A percentile compares a stretch with the other conserved stretches of the same genome.
These are phyloP conservation scores for Saturnispora sekii DNA, from an alignment of 805 yeast species.

Conservation along the genomic window DNA sequence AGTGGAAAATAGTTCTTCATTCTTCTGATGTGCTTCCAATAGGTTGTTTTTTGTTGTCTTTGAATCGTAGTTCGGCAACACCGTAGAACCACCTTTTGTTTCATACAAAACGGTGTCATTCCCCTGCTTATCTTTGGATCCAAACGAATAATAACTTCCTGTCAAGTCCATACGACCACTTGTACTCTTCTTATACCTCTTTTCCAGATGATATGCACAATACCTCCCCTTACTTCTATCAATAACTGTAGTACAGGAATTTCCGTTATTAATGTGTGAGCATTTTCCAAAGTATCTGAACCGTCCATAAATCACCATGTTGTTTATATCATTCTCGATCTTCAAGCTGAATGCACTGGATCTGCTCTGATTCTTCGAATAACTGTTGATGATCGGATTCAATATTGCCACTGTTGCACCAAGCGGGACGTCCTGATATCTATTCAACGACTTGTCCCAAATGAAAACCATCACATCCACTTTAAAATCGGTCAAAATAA, in stretches of 20 bases:
- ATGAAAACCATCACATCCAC: slow-evolving; percentile 46
- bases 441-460: slow-evolving; percentile 57
- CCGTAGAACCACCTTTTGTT: slow-evolving; percentile 10
- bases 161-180: slow-evolving; percentile 72
- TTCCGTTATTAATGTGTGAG: slow-evolving; percentile 37
- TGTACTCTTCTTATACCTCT: slow-evolving; percentile 39
- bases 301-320: slow-evolving; percentile 65
- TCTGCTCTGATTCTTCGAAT: slow-evolving; percentile 1
- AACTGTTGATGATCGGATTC: slow-evolving; percentile 56
- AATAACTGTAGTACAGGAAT: slow-evolving; percentile 50
- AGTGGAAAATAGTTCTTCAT: slow-evolving; percentile 28
- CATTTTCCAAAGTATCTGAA: slow-evolving; percentile 64
- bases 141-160: slow-evolving; percentile 44
- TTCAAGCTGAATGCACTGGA: slow-evolving; percentile 39
- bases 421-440: slow-evolving; percentile 60
- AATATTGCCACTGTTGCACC: slow-evolving; percentile 70
- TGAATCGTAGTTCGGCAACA: slow-evolving; percentile 10
- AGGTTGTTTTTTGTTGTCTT: slow-evolving; percentile 6
- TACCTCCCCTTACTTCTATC: slow-evolving; percentile 41
- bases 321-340: slow-evolving; percentile 39
- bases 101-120: slow-evolving; percentile 32
- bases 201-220: slow-evolving; percentile 68
- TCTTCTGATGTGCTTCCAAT: slow-evolving; percentile 10
- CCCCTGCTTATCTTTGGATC: slow-evolving; percentile 40
- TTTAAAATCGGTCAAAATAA: slow-evolving; percentile 61